Base-by-base conservation (phyloP, 2,329 filamentous ascomycete species). In the Trichoderma lentiforme region DNA sequence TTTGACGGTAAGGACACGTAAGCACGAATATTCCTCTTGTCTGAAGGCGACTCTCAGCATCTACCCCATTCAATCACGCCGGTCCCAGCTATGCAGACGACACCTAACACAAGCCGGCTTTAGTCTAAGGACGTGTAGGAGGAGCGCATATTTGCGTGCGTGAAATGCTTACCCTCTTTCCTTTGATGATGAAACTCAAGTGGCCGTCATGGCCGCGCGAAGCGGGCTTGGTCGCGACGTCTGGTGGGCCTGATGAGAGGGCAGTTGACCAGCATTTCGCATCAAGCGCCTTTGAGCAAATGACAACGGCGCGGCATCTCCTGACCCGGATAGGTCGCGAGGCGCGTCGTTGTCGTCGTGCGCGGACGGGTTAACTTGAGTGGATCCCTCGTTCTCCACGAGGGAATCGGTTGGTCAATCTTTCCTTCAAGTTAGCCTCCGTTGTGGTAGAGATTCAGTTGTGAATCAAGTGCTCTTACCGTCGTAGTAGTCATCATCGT, bases 401-500 rank as follows among this genome's bases (percentile, higher is more conserved):
- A 95, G 93, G 93, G 89, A 87, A 87, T 93, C 90, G 90, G 90
- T 89, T 88, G 91, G 92, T 95, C 93, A 95, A 96, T 97, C 90
- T 92, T 77, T 36, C 72, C 43, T 21, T 32, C 18, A 36, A 32
- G 28, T 75, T 39, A 75, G 73, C 24, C 4, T 43, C 11, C 47
- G 47, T 14, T 4, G 15, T 30, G 32, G 28, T 28, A 26, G 12
- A 12, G 26, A 51, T 43, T 15, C 15, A 28, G 28, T 14, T 3
- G 11, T 12, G 36, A 21, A 15, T 12, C 43, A 28, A 28, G 51
- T 60, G 15, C 18, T 75, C 81, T 78, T 78, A 86, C 86, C 87
- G 83, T 89, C 88, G 86, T 97, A 98, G 87, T 97, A 98, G 84
- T 95, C 95, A 82, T 98, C 95, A 84, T 95, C 92, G 82, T 96